Conservation (phyloP, 352 stramenopile genomes). For the Achlya hypogyna region DNA sequence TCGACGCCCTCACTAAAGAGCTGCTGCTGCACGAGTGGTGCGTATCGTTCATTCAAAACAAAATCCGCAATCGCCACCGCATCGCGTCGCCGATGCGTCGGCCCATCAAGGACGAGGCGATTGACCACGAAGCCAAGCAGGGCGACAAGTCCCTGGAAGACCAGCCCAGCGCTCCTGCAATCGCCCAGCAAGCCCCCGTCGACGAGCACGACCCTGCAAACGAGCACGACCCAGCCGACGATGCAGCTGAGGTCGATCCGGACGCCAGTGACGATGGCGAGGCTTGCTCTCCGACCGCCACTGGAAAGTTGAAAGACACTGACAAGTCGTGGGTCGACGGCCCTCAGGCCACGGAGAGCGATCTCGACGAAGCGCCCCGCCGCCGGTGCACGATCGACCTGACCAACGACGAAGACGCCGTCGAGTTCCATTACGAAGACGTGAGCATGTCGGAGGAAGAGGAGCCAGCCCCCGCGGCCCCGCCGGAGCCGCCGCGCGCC, state of each 20-base stretch:
- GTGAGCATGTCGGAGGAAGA: background rate
- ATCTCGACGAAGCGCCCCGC: background rate
- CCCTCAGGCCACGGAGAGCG: background rate
- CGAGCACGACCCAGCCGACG: background rate
- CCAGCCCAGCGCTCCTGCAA: background rate
- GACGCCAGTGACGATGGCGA: background rate
- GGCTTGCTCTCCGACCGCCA: too few species aligned
- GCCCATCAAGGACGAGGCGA: background rate
- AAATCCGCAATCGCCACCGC: background rate
- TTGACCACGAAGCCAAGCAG: background rate
- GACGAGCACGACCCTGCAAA: background rate
- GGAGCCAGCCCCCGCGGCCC: too few species aligned
- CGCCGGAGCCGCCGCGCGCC: background rate
- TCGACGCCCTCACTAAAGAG: background rate
- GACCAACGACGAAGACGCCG: background rate
- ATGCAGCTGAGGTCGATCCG: too few species aligned
- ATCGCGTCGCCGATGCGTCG: background rate
- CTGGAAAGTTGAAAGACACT: too few species aligned
- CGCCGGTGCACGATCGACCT: background rate
- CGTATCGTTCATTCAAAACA: constrained; percentile 1
- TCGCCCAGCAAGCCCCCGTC: background rate
- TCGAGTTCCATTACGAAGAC: too few species aligned
- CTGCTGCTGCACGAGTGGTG: constrained; percentile 3
- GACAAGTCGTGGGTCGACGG: background rate
- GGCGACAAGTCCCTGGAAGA: background rate